Evolutionary conservation across 129 eudicot species (phyloP).

Genomic region (Lonicera japonica): DNA sequence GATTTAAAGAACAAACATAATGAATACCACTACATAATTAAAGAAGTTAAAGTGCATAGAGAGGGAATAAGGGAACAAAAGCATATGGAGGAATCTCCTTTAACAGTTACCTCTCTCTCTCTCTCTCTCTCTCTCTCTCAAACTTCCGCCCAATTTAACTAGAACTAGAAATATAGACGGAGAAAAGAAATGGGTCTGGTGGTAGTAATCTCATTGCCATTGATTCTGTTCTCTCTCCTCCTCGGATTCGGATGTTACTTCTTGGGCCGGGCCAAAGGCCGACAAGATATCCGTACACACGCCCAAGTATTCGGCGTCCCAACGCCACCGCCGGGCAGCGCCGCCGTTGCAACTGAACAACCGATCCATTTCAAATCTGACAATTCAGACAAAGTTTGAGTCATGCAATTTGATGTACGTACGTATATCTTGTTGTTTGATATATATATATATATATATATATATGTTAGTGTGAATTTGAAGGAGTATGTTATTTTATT

Average conservation of each 20-base stretch:
- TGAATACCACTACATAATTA: too few species aligned
- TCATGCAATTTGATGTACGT: not conserved
- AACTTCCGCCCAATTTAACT: not conserved
- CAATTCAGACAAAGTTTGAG: conserved; percentile 11
- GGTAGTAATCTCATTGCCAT: conserved; percentile 42
- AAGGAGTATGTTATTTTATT: too few species aligned
- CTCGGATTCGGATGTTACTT: conserved; percentile 51
- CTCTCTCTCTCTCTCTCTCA: not conserved
- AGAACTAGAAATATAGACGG: not conserved
- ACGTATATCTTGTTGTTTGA: too few species aligned
- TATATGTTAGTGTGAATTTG: too few species aligned
- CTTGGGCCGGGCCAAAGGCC: conserved; percentile 40
- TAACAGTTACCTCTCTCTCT: not conserved
- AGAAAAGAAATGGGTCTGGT: conserved; percentile 37
- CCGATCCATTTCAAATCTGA: conserved; percentile 5
- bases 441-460: too few species aligned
- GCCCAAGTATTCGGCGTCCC: conserved; percentile 42
- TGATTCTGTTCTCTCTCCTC: conserved; percentile 31
- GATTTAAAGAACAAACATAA: too few species aligned
- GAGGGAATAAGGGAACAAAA: too few species aligned
- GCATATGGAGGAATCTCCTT: too few species aligned
- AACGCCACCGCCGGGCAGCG: conserved; percentile 35
- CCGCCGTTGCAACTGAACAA: not conserved
- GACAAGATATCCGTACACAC: conserved; percentile 31
- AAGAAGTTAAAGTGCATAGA: too few species aligned